Base-by-base conservation (phyloP, 208 protist genomes). In the Acanthamoeba lenticulata region DNA sequence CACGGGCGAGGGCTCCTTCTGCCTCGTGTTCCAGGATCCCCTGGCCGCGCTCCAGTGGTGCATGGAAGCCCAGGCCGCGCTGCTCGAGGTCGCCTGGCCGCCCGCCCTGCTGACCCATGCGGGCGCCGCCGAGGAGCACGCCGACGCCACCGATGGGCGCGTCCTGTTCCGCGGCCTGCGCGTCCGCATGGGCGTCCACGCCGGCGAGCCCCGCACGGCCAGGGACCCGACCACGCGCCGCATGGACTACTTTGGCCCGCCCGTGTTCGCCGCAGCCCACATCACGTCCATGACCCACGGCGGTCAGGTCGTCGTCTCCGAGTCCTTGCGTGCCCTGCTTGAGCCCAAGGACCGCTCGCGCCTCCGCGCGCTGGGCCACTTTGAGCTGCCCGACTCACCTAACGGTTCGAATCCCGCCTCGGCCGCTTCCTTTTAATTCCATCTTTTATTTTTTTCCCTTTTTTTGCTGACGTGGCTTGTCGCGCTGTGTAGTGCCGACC, bases 111-210 rank as follows among this genome's bases (percentile, higher is more conserved):
- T 60, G 1, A 6, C 55, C 9, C 90, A 94, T 32, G 67, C 90
- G 27, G 45, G 40, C 72, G 88, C 88, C 0, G 24, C 88, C 62
- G 88, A 81, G 57, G 88, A 90, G 49, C 45, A 47, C 34, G 83
- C 29, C 57, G 83, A 90, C 49, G n/a, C n/a, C n/a, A 65, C 49
- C n/a, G 83, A 90, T n/a, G 83, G 65, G 47, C 7, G 81, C 15
- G 27, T 94, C 36, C 9, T 94, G 7, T 94, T 86, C 32, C 5
- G 40, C 6, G 90, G 90, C 36, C 44, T 94, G 13, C 62, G 90
- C 27, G 90, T 94, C 67, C 62, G 90, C 11, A 94, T 94, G 90
- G 90, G 90, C 44, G 3, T 94, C 7, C 90, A 94, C 29, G 0
- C 2, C 2, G 90, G 90, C 6, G 72, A 86, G 45, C 67, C 90